Evolutionary conservation across 768 basidiomycete genomes (phyloP).

Genomic region (Lanmaoa rubissima): DNA sequence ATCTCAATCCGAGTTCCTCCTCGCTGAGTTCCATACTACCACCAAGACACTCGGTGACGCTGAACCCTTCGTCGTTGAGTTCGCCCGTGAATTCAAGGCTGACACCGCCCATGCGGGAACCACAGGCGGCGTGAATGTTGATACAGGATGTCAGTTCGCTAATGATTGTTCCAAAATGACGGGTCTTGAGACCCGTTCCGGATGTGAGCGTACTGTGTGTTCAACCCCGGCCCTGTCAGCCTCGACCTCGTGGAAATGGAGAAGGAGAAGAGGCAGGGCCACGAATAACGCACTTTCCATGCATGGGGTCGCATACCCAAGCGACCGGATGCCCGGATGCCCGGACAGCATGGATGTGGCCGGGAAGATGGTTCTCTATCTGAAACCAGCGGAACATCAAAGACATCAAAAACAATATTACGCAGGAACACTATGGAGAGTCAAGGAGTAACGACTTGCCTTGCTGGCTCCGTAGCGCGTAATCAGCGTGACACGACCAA

Average conservation of each 20-base stretch:
- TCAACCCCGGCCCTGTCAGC: neutral
- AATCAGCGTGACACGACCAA: conserved; percentile 85
- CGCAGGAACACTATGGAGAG: neutral
- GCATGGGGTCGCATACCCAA: conserved; percentile 98
- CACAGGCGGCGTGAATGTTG: conserved; percentile 69
- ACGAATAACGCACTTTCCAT: conserved; percentile 77
- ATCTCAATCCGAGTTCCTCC: conserved; percentile 85
- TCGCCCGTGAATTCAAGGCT: conserved; percentile 94
- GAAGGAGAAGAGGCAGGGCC: neutral
- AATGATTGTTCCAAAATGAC: conserved; percentile 87
- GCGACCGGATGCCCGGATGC: conserved; percentile 80
- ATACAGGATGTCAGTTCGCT: conserved; percentile 81
- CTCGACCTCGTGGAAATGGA: neutral
- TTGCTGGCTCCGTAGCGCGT: conserved; percentile 91
- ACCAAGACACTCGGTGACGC: conserved; percentile 95
- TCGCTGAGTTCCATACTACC: conserved; percentile 94
- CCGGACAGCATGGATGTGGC: conserved; percentile 81
- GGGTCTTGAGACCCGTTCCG: conserved; percentile 79
- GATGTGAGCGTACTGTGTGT: conserved; percentile 75
- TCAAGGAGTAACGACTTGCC: conserved; percentile 38
- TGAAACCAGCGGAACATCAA: conserved; percentile 27
- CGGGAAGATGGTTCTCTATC: conserved; percentile 73
- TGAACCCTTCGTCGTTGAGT: conserved; percentile 85
- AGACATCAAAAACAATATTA: neutral
- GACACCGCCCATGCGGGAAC: conserved; percentile 79